A percentile compares a stretch with the other conserved stretches of the same genome.
phyloP scores from a whole-genome alignment of 768 basidiomycete species.

The Suillus occidentalis region DNA sequence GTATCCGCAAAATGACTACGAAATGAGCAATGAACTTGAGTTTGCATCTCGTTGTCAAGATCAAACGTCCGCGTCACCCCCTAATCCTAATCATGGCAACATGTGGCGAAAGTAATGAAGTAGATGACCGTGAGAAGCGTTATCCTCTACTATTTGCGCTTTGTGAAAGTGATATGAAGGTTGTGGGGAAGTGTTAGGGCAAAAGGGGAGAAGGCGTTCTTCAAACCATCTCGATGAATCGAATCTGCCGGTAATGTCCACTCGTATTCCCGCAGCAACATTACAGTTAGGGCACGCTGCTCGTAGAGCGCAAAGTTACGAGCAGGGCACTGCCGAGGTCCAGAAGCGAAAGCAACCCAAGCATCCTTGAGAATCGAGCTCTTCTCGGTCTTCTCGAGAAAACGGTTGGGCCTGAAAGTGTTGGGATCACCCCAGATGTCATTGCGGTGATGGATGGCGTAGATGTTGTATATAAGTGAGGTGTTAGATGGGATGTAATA shows the following conservation, averaged over 20 bases:
- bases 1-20: not conserved
- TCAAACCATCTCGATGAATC: constrained; percentile 24
- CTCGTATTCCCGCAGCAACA: constrained; percentile 35
- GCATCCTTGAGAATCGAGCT: constrained; percentile 4
- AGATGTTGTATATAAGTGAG: constrained; percentile 35
- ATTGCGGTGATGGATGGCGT: constrained; percentile 31
- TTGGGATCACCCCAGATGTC: constrained; percentile 30
- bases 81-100: not conserved
- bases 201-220: constrained; percentile 38
- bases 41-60: too few relatives aligned
- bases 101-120: not conserved
- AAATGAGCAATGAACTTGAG: too few relatives aligned
- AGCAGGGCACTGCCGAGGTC: constrained; percentile 36
- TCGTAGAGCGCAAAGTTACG: constrained; percentile 30
- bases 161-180: constrained; percentile 31
- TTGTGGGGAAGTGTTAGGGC: constrained; percentile 35
- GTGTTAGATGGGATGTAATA: constrained; percentile 31
- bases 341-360: constrained; percentile 34
- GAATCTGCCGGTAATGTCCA: constrained; percentile 33
- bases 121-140: not conserved
- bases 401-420: constrained; percentile 34
- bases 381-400: constrained; percentile 15
- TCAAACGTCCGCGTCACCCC: not conserved
- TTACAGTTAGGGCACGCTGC: constrained; percentile 35
- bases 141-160: constrained; percentile 5